Base-by-base conservation (phyloP, 2,329 filamentous ascomycete genomes). In the Colletotrichum gloeosporioides region DNA sequence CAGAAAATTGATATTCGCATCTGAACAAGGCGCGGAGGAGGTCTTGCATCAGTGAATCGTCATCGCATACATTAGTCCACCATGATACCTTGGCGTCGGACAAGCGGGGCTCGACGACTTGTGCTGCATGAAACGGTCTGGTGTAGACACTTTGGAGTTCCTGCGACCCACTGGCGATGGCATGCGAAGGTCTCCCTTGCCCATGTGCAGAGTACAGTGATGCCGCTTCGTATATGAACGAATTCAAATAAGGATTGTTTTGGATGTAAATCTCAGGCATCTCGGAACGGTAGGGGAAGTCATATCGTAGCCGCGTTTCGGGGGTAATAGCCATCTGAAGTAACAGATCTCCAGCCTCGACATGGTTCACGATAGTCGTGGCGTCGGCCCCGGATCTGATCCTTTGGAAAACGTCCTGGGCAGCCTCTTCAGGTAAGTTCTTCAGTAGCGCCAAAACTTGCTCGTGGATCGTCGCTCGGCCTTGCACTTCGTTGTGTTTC, bases 291-390 rank as follows among this genome's bases (percentile, higher is more conserved):
- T 86, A 86, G 0, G 85, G 86, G 44, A 88, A 86, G 61, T 84
- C 82, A 57, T 86, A 87, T 55, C 85, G 84, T 25, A 82, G 81
- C 2, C 84, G 79, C 2, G 84, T 81, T 76, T 88, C 85, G 6
- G 86, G 85, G 0, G 79, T 74, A 4, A 87, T 77, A 1, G 83
- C 79, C 69, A 86, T 82, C 71, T 87, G 85, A 6, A 87, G 75
- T 5, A 87, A 76, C 6, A 85, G 34, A 71, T 86, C 82, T 10
- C 86, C 86, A 25, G 81, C 81, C 57, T 79, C 81, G 61, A 85
- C 80, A 32, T 84, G 83, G 16, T 80, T 82, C 5, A 86, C 39
- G 22, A 88, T 80, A 1, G 82, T 78, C 5, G 34, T 70, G 4
- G 80, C 75, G 53, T 85, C 83, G 8, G 79, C 77, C 7, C 85